Conservation (phyloP, 1,139 yeast genomes). For the Lodderomyces orthopsilosis region DNA sequence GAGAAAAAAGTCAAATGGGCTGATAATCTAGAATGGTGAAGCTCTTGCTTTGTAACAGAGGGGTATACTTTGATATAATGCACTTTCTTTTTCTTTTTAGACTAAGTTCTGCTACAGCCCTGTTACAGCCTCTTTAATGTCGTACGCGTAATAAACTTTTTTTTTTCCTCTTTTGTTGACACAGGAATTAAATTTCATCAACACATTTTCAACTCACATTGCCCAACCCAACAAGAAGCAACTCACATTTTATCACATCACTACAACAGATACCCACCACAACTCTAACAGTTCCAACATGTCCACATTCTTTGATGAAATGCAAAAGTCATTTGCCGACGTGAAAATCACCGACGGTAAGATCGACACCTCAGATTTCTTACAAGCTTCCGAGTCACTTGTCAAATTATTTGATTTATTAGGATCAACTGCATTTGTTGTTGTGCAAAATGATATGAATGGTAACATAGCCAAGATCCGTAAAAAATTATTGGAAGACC, state of each 20-base stretch:
- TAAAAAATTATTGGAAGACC: slow-evolving; percentile 61
- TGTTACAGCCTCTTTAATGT: slow-evolving; percentile 1
- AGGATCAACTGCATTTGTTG: slow-evolving; percentile 81
- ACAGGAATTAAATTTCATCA: slow-evolving; percentile 2
- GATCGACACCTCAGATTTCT: slow-evolving; percentile 69
- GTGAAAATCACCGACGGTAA: slow-evolving; percentile 65
- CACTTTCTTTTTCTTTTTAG: no score
- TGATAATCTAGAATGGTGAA: slow-evolving; percentile 48
- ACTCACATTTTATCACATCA: neutral
- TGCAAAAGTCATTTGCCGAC: slow-evolving; percentile 71
- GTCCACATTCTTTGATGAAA: slow-evolving; percentile 77
- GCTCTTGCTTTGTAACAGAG: neutral
- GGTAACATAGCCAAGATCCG: slow-evolving; percentile 82
- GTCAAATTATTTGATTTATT: slow-evolving; percentile 80
- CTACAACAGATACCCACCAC: neutral
- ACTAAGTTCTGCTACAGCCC: no score
- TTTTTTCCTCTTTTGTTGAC: slow-evolving; percentile 1
- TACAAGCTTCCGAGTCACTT: slow-evolving; percentile 81
- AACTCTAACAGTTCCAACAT: slow-evolving; percentile 22
- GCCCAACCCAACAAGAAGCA: no score
- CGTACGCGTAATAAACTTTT: slow-evolving; percentile 2
- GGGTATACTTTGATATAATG: no score
- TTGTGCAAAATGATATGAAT: slow-evolving; percentile 84
- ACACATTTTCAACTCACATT: neutral
- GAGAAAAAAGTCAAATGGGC: slow-evolving; percentile 48